phyloP scores from a whole-genome alignment of 345 rosid genomes.

The rapeseed (Brassica napus) region DNA sequence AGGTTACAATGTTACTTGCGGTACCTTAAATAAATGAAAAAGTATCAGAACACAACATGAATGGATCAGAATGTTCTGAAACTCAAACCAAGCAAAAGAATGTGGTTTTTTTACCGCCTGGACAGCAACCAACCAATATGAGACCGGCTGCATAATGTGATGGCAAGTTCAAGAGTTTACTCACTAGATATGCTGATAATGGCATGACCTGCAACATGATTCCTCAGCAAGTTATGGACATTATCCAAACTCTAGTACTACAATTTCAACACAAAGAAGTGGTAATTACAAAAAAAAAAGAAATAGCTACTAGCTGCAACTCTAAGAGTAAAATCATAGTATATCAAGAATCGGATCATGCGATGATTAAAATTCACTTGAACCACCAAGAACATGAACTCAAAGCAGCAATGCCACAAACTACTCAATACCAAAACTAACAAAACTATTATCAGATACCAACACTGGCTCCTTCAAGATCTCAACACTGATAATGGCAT shows the following conservation, averaged over 20 bases:
- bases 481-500: slow-evolving; percentile 65
- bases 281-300: not conserved
- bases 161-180: slow-evolving; percentile 82
- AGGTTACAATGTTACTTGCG: slow-evolving; percentile 89
- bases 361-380: not conserved
- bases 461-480: not conserved
- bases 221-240: slow-evolving; percentile 5
- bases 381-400: slow-evolving; percentile 5
- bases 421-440: slow-evolving; percentile 20
- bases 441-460: slow-evolving; percentile 22
- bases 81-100: not conserved
- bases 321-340: not conserved
- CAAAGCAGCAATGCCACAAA: slow-evolving; percentile 1
- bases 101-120: slow-evolving; percentile 62
- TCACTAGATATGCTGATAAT: slow-evolving; percentile 68
- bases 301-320: no score
- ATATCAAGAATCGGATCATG: not conserved
- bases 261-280: not conserved
- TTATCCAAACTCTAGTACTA: no score
- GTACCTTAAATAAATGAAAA: slow-evolving; percentile 56
- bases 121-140: slow-evolving; percentile 89
- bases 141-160: slow-evolving; percentile 91
- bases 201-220: slow-evolving; percentile 77
- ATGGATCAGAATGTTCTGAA: not conserved
- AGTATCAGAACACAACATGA: slow-evolving; percentile 10